Evolutionary conservation across 2,329 filamentous ascomycete species (phyloP).

Genomic region (Colletotrichum australisinense): DNA sequence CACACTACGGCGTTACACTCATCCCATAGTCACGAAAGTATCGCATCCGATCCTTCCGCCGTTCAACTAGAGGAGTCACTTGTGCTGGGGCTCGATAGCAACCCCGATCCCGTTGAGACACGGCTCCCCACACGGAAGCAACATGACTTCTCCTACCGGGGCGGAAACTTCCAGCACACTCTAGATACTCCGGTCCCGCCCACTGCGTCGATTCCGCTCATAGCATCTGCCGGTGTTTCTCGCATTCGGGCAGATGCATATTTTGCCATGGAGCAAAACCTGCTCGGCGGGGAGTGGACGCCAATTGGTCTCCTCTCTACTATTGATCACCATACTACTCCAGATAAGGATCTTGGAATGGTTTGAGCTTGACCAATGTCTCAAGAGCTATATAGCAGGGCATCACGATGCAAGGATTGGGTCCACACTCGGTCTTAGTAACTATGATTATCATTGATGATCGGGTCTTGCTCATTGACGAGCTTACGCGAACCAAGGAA

Average conservation of each 20-base stretch:
- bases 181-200: neutral
- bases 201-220: no score
- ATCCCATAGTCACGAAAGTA: neutral
- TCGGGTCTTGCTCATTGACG: neutral
- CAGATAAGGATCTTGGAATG: constrained; percentile 47
- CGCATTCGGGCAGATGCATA: constrained; percentile 47
- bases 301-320: constrained; percentile 49
- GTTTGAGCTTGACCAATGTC: neutral
- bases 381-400: neutral
- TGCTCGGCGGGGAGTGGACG: constrained; percentile 43
- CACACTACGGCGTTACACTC: neutral
- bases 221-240: constrained; percentile 33
- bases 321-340: constrained; percentile 44
- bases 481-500: neutral
- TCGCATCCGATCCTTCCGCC: neutral
- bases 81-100: no score
- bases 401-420: neutral
- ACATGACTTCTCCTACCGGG: no score
- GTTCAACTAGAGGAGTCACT: neutral
- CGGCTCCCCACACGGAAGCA: neutral
- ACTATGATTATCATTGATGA: constrained; percentile 13
- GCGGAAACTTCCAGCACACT: neutral
- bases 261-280: constrained; percentile 44
- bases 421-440: neutral
- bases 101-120: neutral